phyloP scores from a whole-genome alignment of 2,329 filamentous ascomycete genomes.

The Colletotrichum chrysophilum region DNA sequence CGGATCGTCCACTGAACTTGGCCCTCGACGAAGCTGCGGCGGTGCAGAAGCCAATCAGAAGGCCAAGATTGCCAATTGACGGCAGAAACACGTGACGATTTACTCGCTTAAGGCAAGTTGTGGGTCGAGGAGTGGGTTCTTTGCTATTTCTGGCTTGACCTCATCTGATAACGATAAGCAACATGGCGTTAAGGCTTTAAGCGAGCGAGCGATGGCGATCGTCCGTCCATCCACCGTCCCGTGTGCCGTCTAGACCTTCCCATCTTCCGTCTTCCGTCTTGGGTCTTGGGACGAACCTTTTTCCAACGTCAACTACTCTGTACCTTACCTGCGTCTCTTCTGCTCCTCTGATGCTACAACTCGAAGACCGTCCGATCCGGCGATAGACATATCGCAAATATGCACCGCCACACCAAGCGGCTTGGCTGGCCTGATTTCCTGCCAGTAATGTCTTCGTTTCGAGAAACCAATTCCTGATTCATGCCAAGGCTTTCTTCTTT shows the following conservation, averaged over 20 bases:
- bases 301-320: neutral
- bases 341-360: neutral
- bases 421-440: constrained; percentile 1
- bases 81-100: neutral
- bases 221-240: neutral
- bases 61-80: neutral
- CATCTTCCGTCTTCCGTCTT: neutral
- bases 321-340: neutral
- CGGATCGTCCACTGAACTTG: neutral
- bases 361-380: neutral
- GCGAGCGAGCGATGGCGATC: neutral
- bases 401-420: constrained; percentile 18
- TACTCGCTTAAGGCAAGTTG: neutral
- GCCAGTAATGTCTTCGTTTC: constrained; percentile 5
- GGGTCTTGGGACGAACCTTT: neutral
- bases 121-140: neutral
- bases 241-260: neutral
- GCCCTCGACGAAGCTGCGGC: neutral
- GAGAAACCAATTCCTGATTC: constrained; percentile 3
- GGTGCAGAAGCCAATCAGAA: neutral
- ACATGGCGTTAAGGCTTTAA: neutral
- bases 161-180: constrained; percentile 11
- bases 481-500: constrained; percentile 10
- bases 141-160: neutral
- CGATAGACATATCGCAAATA: neutral